Evolutionary conservation across 2,329 filamentous ascomycete genomes (phyloP), one percentile per base, ranked within the genome.

Genomic region (Phaeosphaeriaceae sp.): DNA sequence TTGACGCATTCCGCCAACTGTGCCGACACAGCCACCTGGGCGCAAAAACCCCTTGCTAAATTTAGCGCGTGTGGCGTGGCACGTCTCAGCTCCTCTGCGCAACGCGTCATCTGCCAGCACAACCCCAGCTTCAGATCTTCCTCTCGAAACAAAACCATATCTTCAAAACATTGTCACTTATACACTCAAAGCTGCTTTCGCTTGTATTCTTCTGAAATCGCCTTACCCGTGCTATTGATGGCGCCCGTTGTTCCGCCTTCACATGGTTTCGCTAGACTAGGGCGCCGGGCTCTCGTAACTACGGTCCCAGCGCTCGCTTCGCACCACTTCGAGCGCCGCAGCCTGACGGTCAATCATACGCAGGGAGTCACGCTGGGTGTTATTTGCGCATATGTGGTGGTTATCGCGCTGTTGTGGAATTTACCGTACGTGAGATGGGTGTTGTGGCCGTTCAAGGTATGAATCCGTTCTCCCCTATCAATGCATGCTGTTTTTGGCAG

Each of bases 381-480:
- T 42, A 91, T 93, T 66, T 89, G 78, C 9, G 88, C 83, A 36
- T 93, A 93, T 76, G 84, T 90, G 2, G 89, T 92, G 19, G 83
- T 84, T 48, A 93, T 93, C 63, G 90, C 89, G 4, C 81, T 93
- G 44, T 80, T 93, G 3, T 93, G 91, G 91, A 93, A 93, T 77
- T 76, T 93, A 1, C 91, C 91, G 1, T 92, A 91, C 75, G 78
- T 93, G n/a, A 84, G 86, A 55, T 89, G 87, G 83, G 83, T 89
- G 1, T 79, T 93, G 36, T 93, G 90, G 90, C 91, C 91, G 3
- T 93, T 93, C 81, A 93, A 93, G 80, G 88, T 90, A 73, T 13
- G 68, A 62, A 57, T 21, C 15, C 17, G 31, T 44, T 27, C 3
- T 19, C n/a, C 36, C 36, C 17, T 31, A 9, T 20, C 31, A n/a